Percentiles rank a stretch among this genome's conserved stretches.
These are phyloP conservation scores for Neurospora tetraspora DNA, from an alignment of 495 filamentous ascomycete species.

Conservation along the genomic window DNA sequence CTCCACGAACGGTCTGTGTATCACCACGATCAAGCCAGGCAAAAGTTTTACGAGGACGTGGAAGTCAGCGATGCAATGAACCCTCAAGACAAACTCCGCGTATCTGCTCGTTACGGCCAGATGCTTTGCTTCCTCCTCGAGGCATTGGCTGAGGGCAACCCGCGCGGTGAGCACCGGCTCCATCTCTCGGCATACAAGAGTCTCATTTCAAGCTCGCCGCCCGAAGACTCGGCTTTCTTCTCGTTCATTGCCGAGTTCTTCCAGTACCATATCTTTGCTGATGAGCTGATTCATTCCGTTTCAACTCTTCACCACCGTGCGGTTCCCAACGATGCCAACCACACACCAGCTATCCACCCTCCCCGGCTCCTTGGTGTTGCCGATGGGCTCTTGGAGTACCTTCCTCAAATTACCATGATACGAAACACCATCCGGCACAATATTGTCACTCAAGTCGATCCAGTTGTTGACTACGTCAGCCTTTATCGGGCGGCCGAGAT, in stretches of 20 bases:
- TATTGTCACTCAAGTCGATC: conserved; percentile 51
- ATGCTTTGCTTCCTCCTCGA: conserved; percentile 77
- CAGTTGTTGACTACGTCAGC: conserved; percentile 62
- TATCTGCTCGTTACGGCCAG: conserved; percentile 59
- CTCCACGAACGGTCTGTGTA: conserved; percentile 40
- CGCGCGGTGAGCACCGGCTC: conserved; percentile 65
- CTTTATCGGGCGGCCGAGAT: conserved; percentile 69
- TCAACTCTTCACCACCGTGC: conserved; percentile 40
- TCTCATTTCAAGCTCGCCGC: conserved; percentile 51
- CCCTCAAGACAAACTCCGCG: conserved; percentile 34
- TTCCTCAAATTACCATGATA: conserved; percentile 70
- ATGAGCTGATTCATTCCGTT: conserved; percentile 64
- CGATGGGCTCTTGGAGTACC: conserved; percentile 72
- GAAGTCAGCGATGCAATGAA: conserved; percentile 26
- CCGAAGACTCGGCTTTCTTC: conserved; percentile 53
- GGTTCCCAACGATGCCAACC: conserved; percentile 51
- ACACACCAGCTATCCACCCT: conserved; percentile 63
- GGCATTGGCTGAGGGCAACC: conserved; percentile 68
- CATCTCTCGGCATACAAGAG: conserved; percentile 71
- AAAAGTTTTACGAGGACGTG: conserved; percentile 42
- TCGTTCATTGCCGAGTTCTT: conserved; percentile 89
- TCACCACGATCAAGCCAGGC: conserved; percentile 52
- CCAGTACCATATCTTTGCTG: conserved; percentile 79
- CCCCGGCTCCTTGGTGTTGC: conserved; percentile 75
- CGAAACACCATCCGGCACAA: conserved; percentile 66